These are phyloP conservation scores for Gracilaria domingensis DNA, from an alignment of 23 red algal species.

Conservation along the genomic window DNA sequence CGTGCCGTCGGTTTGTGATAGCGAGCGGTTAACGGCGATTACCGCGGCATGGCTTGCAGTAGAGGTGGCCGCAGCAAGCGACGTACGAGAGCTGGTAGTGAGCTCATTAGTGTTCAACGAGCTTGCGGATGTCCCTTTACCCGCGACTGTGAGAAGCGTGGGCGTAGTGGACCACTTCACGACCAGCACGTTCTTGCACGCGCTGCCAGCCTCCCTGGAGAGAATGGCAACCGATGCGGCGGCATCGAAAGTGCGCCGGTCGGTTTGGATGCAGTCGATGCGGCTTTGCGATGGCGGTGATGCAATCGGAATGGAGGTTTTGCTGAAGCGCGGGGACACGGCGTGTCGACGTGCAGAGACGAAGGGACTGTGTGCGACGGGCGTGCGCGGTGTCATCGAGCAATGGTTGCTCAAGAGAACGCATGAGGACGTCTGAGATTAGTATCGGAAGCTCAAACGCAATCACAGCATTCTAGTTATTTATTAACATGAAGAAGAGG, in stretches of 20 bases:
- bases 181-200: not conserved
- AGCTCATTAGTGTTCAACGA: not conserved
- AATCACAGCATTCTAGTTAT: no score
- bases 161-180: not conserved
- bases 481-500: no score
- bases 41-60: not conserved
- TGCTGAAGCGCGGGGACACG: not conserved
- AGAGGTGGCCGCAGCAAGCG: not conserved
- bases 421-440: no score
- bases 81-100: conserved; percentile 5
- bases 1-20: not conserved
- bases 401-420: not conserved
- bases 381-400: conserved; percentile 1
- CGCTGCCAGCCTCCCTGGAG: not conserved
- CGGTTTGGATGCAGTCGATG: conserved; percentile 28
- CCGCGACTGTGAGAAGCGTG: not conserved
- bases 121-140: not conserved
- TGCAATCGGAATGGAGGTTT: not conserved
- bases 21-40: not conserved
- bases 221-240: not conserved
- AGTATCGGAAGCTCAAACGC: no score
- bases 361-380: not conserved
- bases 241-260: not conserved
- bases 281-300: not conserved
- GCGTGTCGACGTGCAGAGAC: not conserved